Evolutionary conservation across 257 asterid genomes (phyloP), one percentile per base, ranked within the genome.

Genomic region (Solanum appendiculatum): DNA sequence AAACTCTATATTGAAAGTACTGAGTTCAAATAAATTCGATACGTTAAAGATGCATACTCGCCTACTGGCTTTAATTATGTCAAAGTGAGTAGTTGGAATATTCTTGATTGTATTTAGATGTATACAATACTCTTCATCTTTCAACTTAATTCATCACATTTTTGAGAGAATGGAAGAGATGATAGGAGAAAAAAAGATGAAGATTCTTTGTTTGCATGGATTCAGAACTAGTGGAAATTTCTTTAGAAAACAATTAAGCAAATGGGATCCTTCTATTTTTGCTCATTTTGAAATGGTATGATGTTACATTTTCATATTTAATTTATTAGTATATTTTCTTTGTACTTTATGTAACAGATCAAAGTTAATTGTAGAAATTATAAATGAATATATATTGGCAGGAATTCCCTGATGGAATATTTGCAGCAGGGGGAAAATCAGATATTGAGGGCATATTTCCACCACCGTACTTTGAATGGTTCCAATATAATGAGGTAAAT

Each of bases 391-490:
- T 56, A 2, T 36, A 36, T 39, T 6, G 87, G 89, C 89, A 94
- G 95, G 95, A 91, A 46, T 94, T 92, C 25, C 95, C 94, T 20
- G 91, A 94, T 84, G 95, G 95, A 56, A 90, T 88, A 34, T 87
- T 60, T 84, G 94, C 93, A 31, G 95, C 97, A 5, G 92, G 94
- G 16, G 97, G 97, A 21, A 91, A 90, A 91, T 94, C 97, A 3
- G 95, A 93, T 16, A 92, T 94, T 51, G 97, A 94, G 89, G 94
- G 94, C 83, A 90, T 92, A 63, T 94, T 93, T 66, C 97, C 97
- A 39, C 93, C 95, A 7, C 97, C 95, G 18, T 94, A 94, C 83
- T 94, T 89, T 69, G 97, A 94, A 91, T 94, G 97, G 97, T 94
- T 94, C 87, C 94, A 93, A 72, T 92, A 91, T 88, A 86, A 91